phyloP scores from a whole-genome alignment of 352 stramenopile genomes.

The Peronosclerospora sorghi region DNA sequence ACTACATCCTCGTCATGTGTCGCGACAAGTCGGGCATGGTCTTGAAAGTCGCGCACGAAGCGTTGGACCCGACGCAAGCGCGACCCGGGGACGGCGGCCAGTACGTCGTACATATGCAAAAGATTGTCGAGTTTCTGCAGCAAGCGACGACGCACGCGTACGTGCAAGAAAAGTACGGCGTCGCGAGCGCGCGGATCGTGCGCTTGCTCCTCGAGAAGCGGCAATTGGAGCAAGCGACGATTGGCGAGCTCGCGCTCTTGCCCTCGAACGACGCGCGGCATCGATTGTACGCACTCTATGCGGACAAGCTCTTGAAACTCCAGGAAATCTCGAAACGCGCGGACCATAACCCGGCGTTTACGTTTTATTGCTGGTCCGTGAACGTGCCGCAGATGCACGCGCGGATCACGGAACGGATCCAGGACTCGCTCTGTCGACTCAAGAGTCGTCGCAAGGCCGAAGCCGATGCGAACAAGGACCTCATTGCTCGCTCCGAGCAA shows the following conservation, averaged over 20 bases:
- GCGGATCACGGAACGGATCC: slow-evolving; percentile 48
- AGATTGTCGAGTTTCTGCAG: slow-evolving; percentile 71
- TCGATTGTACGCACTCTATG: slow-evolving; percentile 73
- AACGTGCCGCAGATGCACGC: slow-evolving; percentile 56
- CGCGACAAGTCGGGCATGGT: slow-evolving; percentile 84
- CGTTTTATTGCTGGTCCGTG: slow-evolving; percentile 80
- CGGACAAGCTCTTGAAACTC: slow-evolving; percentile 63
- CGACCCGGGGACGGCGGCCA: slow-evolving; percentile 68
- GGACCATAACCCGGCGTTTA: slow-evolving; percentile 84
- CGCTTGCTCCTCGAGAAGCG: slow-evolving; percentile 77
- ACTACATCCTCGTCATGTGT: slow-evolving; percentile 86
- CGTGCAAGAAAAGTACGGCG: slow-evolving; percentile 71
- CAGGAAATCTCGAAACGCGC: slow-evolving; percentile 83
- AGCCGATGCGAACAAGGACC: slow-evolving; percentile 81
- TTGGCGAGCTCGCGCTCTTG: slow-evolving; percentile 73
- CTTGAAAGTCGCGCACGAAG: slow-evolving; percentile 64
- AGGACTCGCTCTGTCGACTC: slow-evolving; percentile 63
- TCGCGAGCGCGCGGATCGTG: slow-evolving; percentile 75
- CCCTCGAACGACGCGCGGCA: slow-evolving; percentile 72
- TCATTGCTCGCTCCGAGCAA: slow-evolving; percentile 79
- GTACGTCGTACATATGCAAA: slow-evolving; percentile 85
- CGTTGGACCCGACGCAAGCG: slow-evolving; percentile 48
- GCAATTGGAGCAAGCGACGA: slow-evolving; percentile 79
- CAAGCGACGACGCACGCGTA: slow-evolving; percentile 76
- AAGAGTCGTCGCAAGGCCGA: slow-evolving; percentile 58